Conservation (phyloP, 2,329 filamentous ascomycete genomes). For the Cyclaneusma minus region DNA sequence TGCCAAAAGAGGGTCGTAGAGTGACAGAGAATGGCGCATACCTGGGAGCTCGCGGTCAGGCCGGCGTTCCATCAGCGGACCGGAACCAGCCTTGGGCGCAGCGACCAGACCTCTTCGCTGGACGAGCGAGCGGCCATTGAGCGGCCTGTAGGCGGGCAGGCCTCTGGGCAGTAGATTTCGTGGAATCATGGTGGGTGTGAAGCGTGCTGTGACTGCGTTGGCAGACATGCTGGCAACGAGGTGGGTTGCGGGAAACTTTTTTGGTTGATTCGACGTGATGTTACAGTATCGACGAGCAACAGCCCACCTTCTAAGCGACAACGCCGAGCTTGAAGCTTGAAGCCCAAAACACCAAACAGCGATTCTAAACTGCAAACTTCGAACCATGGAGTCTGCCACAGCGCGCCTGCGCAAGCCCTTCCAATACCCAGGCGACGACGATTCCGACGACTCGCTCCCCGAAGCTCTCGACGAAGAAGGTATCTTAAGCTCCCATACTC, state of each 20-base stretch:
- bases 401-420: constrained; percentile 64
- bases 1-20: neutral
- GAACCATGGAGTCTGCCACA: constrained; percentile 18
- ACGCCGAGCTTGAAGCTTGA: too few relatives aligned
- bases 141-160: constrained; percentile 5
- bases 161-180: constrained; percentile 14
- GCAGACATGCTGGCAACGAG: neutral
- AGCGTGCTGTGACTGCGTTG: neutral
- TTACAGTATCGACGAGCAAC: neutral
- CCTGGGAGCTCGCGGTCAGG: constrained; percentile 52
- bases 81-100: constrained; percentile 42
- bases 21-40: constrained; percentile 17
- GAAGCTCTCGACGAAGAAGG: constrained; percentile 65
- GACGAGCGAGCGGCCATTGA: constrained; percentile 7
- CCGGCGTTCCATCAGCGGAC: constrained; percentile 48
- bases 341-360: too few relatives aligned
- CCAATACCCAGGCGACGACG: constrained; percentile 51
- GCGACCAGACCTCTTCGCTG: constrained; percentile 32
- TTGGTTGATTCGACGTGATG: constrained; percentile 5
- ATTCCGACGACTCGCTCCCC: constrained; percentile 33
- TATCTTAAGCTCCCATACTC: constrained; percentile 16
- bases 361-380: too few relatives aligned
- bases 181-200: constrained; percentile 12
- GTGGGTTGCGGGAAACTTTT: constrained; percentile 1
- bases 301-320: too few relatives aligned